These are phyloP conservation scores for Citrus medica DNA, from an alignment of 345 rosid genomes.

Conservation along the genomic window DNA sequence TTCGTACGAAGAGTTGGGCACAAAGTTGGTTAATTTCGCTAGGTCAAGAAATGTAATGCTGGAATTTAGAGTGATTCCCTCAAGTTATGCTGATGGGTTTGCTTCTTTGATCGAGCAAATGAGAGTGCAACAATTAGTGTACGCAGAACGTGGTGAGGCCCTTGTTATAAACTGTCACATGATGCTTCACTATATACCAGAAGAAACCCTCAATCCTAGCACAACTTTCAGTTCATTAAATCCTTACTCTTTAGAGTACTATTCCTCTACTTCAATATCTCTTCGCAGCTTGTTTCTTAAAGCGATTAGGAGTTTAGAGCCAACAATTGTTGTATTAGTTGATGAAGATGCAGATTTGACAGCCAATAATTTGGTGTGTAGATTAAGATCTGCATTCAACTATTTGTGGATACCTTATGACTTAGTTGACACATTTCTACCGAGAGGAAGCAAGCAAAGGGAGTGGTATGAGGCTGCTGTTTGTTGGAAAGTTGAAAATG, in stretches of 20 bases:
- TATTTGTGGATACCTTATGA: conserved; percentile 95
- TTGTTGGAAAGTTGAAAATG: conserved; percentile 86
- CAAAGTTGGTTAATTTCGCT: conserved; percentile 66
- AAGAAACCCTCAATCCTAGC: conserved; percentile 39
- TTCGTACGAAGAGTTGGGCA: conserved; percentile 66
- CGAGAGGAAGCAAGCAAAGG: conserved; percentile 68
- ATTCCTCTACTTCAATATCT: conserved; percentile 30
- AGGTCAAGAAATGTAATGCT: conserved; percentile 58
- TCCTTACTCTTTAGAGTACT: conserved; percentile 16
- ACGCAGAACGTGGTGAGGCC: conserved; percentile 48
- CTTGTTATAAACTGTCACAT: conserved; percentile 81
- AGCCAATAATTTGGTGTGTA: conserved; percentile 48
- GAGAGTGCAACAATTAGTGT: conserved; percentile 46
- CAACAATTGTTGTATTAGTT: conserved; percentile 59
- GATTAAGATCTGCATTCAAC: conserved; percentile 66
- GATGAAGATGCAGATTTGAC: conserved; percentile 90
- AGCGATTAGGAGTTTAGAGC: conserved; percentile 57
- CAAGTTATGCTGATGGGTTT: conserved; percentile 65
- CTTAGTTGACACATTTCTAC: conserved; percentile 66
- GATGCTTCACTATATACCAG: conserved; percentile 77
- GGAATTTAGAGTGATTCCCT: conserved; percentile 57
- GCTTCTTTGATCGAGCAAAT: conserved; percentile 62
- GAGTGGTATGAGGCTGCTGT: conserved; percentile 77
- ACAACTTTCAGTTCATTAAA: conserved; percentile 3
- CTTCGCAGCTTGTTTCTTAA: conserved; percentile 51